Base-by-base conservation (phyloP, 768 basidiomycete genomes). In the Trametes sanguinea region DNA sequence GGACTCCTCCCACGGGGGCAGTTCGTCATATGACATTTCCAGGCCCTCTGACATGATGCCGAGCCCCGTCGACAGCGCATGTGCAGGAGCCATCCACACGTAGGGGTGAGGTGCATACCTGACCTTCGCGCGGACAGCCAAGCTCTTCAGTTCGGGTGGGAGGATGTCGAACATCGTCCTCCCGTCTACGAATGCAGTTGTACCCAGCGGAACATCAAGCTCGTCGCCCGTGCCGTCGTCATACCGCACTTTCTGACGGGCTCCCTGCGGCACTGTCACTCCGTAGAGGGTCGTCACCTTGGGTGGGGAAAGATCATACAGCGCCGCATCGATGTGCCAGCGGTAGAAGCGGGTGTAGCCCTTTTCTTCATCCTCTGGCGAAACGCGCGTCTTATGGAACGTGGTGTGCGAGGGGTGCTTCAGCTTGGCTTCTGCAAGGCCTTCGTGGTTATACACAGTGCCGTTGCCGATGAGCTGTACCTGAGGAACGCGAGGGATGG, bases 401-500 rank as follows among this genome's bases (percentile, higher is more conserved):
- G 87, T 89, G 50, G 81, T 85, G 75, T 95, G 93, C 52, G 84
- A 85, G 2, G 92, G 93, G 72, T 96, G 94, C 75, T 90, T 93
- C 70, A 96, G 84, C 72, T 81, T 84, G 16, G 88, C 88, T 68
- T 85, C 82, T 1, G 85, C 84, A 22, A 94, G 81, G 8, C 92
- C 92, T 72, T 92, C 89, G 77, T 94, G 88, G 71, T 89, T 76
- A 68, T 86, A 86, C 10, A 94, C 87, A 0, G 76, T 83, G 6
- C 94, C 94, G 69, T 95, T 94, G 7, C 94, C 94, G 70, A 95
- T 95, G 56, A 95, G 85, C 72, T 96, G 94, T 1, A 96, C 94
- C 70, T 95, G 91, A 1, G 92, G 91, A 1, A 90, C 86, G 27
- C 88, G 83, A 1, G 94, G 92, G 63, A 96, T 92, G 42, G 91